Evolutionary conservation across 2,329 filamentous ascomycete species (phyloP), one percentile per base, ranked within the genome.

Genomic region (Monilinia laxa): DNA sequence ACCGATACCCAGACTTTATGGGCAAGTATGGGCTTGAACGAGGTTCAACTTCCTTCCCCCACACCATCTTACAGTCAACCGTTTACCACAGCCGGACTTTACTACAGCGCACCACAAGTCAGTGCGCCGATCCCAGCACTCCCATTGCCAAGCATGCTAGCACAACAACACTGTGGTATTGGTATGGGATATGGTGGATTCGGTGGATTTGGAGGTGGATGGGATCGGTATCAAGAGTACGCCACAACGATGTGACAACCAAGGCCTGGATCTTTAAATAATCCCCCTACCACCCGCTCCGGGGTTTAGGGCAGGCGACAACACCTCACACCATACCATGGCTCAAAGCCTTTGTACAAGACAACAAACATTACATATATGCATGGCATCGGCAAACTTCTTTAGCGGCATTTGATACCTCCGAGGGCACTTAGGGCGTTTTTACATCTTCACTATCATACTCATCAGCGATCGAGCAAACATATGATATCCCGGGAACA

Each of bases 181-280:
- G 89, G 89, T 76, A 83, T 88, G 69, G 89, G 88, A 68, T 93
- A 90, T 81, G 85, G 86, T 73, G 85, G 88, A 71, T 96, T 96
- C 77, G 64, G 64, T 73, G 85, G 88, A 70, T 96, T 96, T 77
- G 64, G 64, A 31, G 56, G 56, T 47, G 91, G 90, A 64, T 97
- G 92, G 91, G 92, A 91, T 78, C 85, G 90, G 52, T 92, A 90
- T 77, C 90, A 91, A 76, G 91, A 94, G 78, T 96, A 93, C 78
- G 85, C 91, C 73, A 89, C 91, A 70, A 93, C 90, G 72, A 96
- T 96, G 83, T 97, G 90, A 91, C 83, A 85, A 86, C 80, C 83
- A 86, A 75, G 70, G 75, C 73, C 75, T 75, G 71, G 55, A 78
- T 78, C 68, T 70, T 73, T 71, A 45, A 70, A 69, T 68, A 80